A percentile compares a stretch with the other conserved stretches of the same genome.
Evolutionary conservation across 768 basidiomycete genomes (phyloP).

Genomic region (Pleurotus ostreatus): DNA sequence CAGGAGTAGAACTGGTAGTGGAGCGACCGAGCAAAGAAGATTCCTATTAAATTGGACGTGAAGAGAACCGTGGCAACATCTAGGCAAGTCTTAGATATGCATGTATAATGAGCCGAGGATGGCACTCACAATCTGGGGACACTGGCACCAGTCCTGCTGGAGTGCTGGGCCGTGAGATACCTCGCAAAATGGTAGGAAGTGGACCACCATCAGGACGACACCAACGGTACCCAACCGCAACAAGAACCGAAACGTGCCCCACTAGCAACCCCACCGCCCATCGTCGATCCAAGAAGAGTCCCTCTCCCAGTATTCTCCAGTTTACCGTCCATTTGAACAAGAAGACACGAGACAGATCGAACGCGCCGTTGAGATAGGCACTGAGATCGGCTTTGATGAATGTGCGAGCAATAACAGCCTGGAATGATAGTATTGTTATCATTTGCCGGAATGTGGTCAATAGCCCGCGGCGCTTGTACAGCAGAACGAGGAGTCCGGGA

Average conservation of each 20-base stretch:
- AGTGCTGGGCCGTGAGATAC: constrained; percentile 43
- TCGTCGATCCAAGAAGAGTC: constrained; percentile 61
- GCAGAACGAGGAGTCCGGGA: constrained; percentile 80
- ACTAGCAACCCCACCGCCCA: constrained; percentile 64
- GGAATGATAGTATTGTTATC: constrained; percentile 40
- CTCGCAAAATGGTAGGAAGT: constrained; percentile 47
- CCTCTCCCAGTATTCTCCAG: constrained; percentile 84
- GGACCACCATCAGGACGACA: constrained; percentile 71
- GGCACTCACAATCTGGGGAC: constrained; percentile 60
- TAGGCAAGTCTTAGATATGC: constrained; percentile 22
- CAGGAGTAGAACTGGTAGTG: constrained; percentile 99
- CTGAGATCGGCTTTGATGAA: constrained; percentile 60
- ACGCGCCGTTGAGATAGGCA: constrained; percentile 74
- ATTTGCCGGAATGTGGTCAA: constrained; percentile 47
- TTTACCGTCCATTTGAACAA: constrained; percentile 98
- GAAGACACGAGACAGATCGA: constrained; percentile 85
- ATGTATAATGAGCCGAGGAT: constrained; percentile 11
- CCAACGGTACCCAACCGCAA: constrained; percentile 75
- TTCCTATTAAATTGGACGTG: constrained; percentile 90
- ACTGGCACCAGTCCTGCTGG: constrained; percentile 45
- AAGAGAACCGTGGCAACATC: constrained; percentile 80
- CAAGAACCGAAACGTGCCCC: constrained; percentile 58
- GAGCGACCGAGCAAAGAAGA: constrained; percentile 87
- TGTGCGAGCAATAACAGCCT: constrained; percentile 62
- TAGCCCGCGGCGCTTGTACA: constrained; percentile 72